Base-by-base conservation (phyloP, 2,329 filamentous ascomycete species). In the Tolypocladium cylindrosporum region DNA sequence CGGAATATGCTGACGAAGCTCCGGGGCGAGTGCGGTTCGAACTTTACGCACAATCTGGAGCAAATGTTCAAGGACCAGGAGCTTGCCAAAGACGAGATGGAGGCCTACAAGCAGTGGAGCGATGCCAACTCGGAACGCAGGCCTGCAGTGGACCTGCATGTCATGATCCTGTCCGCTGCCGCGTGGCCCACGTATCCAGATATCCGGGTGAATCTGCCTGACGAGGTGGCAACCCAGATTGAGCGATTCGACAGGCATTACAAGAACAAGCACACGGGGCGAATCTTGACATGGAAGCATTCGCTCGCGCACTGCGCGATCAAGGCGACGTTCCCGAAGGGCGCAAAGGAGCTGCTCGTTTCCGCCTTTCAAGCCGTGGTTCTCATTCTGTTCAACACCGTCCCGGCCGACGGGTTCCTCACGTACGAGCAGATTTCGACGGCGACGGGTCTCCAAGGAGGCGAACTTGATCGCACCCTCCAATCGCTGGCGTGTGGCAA, bases 61-160 rank as follows among this genome's bases (percentile, higher is more conserved):
- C 90, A 93, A 61, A 99, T 99, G 94, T 99, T 99, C 78, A 96
- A 96, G 72, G 94, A 99, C 68, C 91, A 97, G 72, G 92, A 97
- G 69, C 81, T 97, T 24, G 90, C 90, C 14, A 88, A 89, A 60
- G 94, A 97, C 66, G 93, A 97, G 69, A 96, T 97, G 88, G 75
- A 81, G n/a, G 84, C 88, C 0, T 99, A 96, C 75, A 94, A 88
- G 71, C 81, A 73, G 71, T 91, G 72, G 74, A 79, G 81, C 19
- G 79, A 82, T 19, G 79, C 80, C 55, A 80, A 80, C 57, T 71
- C 63, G 2, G 74, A 74, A 4, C 67, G 69, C 39, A 83, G 79
- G 59, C 71, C 79, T 7, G 70, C 75, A 1, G 71, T 96, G 48
- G 72, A 75, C 52, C 79, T 97, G 19, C 85, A 85, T 61, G 94